A percentile compares a stretch with the other conserved stretches of the same genome.
Conservation (phyloP, 352 stramenopile species). For the Phytophthora kernoviae region DNA sequence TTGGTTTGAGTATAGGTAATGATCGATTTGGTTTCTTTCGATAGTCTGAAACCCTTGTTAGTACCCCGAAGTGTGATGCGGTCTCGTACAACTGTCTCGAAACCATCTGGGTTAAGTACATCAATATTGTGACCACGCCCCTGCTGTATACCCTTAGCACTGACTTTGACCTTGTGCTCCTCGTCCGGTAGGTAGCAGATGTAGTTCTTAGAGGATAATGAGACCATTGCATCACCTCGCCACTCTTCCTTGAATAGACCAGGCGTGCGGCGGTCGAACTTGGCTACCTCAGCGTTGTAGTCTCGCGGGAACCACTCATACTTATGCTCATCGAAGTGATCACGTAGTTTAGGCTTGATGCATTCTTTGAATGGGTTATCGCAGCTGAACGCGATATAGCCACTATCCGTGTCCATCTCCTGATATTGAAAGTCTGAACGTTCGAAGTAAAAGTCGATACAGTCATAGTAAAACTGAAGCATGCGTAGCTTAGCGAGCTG, state of each 20-base stretch:
- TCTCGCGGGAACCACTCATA: too few species aligned
- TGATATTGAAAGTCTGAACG: too few species aligned
- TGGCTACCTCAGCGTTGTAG: too few species aligned
- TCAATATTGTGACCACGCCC: slow-evolving; percentile 5
- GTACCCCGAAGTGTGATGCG: slow-evolving; percentile 29
- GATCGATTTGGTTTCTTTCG: slow-evolving; percentile 31
- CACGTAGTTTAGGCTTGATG: slow-evolving; percentile 21
- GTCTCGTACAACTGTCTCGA: slow-evolving; percentile 24
- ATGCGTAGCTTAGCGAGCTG: too few species aligned
- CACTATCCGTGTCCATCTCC: slow-evolving; percentile 11
- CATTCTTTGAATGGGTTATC: slow-evolving; percentile 23
- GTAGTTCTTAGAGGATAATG: slow-evolving; percentile 21
- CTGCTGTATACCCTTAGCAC: slow-evolving; percentile 32
- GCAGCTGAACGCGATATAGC: slow-evolving; percentile 23
- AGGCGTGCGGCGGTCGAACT: not conserved
- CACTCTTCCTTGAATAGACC: slow-evolving; percentile 33
- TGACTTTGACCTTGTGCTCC: slow-evolving; percentile 18
- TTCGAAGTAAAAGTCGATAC: too few species aligned
- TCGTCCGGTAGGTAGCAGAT: slow-evolving; percentile 16
- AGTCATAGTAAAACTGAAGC: slow-evolving; percentile 7
- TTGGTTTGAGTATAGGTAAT: slow-evolving; percentile 36
- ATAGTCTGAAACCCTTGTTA: slow-evolving; percentile 34
- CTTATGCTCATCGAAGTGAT: slow-evolving; percentile 13
- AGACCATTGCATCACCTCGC: slow-evolving; percentile 28
- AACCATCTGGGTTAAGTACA: slow-evolving; percentile 24